Evolutionary conservation across 306 rosid species (phyloP).

Genomic region (Fagus crenata): DNA sequence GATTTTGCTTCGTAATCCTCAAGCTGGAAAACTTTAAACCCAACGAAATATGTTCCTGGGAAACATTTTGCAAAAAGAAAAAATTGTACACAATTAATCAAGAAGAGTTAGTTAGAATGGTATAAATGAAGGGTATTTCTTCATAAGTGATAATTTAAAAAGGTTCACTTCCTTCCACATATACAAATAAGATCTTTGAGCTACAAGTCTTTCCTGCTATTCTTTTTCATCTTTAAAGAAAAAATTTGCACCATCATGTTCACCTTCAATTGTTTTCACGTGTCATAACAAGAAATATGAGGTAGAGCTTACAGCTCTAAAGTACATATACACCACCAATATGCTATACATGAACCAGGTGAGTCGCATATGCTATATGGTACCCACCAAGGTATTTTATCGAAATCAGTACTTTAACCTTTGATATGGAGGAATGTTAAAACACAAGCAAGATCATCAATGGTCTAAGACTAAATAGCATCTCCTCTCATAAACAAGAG

Average conservation of each 20-base stretch:
- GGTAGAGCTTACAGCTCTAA: background rate
- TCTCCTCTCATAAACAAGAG: no score
- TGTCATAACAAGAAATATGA: background rate
- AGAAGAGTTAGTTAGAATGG: background rate
- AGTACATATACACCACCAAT: background rate
- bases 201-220: background rate
- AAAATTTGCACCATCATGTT: background rate
- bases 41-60: constrained; percentile 63
- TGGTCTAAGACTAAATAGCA: no score
- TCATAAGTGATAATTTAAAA: background rate
- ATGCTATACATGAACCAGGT: background rate
- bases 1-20: constrained; percentile 79
- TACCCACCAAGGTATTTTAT: no score
- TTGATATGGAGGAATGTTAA: no score
- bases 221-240: background rate
- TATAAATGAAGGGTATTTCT: background rate
- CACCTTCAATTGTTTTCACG: background rate
- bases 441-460: no score
- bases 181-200: background rate
- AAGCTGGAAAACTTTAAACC: constrained; percentile 82
- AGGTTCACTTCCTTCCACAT: background rate
- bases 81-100: background rate
- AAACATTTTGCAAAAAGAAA: constrained; percentile 32
- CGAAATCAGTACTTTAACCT: no score
- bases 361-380: no score